Conservation (phyloP, 768 basidiomycete species). For the Psilocybe subaeruginosa region DNA sequence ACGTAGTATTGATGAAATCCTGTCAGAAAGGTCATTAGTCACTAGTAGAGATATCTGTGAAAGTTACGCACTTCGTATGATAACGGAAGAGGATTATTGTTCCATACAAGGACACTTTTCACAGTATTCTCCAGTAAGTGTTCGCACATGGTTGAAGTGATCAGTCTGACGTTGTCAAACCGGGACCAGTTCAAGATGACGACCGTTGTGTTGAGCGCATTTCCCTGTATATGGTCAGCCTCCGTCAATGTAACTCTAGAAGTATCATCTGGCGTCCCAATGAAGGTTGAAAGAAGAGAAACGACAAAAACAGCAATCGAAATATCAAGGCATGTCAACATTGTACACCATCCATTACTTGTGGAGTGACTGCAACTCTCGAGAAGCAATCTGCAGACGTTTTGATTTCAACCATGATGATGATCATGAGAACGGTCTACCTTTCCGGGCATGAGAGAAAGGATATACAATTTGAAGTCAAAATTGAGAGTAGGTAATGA, state of each 20-base stretch:
- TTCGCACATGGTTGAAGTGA: constrained; percentile 54
- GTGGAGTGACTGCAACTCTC: background rate
- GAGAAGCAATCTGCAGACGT: background rate
- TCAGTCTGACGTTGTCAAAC: constrained; percentile 59
- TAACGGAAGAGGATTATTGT: constrained; percentile 54
- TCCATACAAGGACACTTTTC: constrained; percentile 60
- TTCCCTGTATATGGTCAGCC: background rate
- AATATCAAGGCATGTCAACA: background rate
- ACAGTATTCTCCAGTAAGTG: constrained; percentile 47
- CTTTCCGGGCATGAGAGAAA: background rate
- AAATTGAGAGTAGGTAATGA: constrained; percentile 14
- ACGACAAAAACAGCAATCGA: background rate
- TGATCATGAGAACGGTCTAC: constrained; percentile 6
- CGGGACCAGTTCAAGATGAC: constrained; percentile 73
- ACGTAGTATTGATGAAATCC: constrained; percentile 46
- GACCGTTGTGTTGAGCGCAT: constrained; percentile 45
- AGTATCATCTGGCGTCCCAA: background rate
- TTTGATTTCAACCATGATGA: background rate
- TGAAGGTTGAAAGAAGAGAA: background rate
- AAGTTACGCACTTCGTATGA: constrained; percentile 40
- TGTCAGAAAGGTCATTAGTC: constrained; percentile 17
- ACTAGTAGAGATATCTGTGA: background rate
- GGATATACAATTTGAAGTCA: constrained; percentile 8
- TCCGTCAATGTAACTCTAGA: background rate
- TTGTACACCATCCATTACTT: background rate